Evolutionary conservation across 1,284 basidiomycete genomes (phyloP), one percentile per base, ranked within the genome.

Genomic region (Irpex rosettiformis): DNA sequence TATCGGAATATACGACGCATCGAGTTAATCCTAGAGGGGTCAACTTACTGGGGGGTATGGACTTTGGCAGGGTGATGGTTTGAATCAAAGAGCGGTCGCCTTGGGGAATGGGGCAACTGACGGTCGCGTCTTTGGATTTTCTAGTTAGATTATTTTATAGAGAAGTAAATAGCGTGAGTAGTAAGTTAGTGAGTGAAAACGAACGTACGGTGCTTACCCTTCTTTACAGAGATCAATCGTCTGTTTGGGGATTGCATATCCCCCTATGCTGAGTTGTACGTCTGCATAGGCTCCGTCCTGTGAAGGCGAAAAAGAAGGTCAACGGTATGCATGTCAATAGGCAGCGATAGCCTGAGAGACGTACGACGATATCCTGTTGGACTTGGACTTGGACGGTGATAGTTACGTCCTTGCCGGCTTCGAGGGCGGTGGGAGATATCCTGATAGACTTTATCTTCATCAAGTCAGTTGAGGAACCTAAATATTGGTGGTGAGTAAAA

Each of bases 191-290:
- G 22, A 10, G 22, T 22, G 21, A 45, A 21, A 54, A 85, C 93
- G 71, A n/a, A n/a, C n/a, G n/a, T n/a, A n/a, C n/a, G n/a, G n/a
- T n/a, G n/a, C n/a, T n/a, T 77, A 96, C 93, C 94, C 93, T 74
- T 96, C 94, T 61, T 95, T 82, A 70, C 95, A 97, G 53, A 96
- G 74, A 66, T 97, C 92, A n/a, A n/a, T n/a, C n/a, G n/a, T n/a
- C n/a, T n/a, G n/a, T n/a, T n/a, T n/a, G n/a, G n/a, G n/a, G n/a
- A 71, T 77, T 93, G 95, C 72, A 97, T 85, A n/a, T 91, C 75
- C 28, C 95, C 95, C n/a, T 42, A 96, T 79, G 73, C 96, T 97
- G 62, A 97, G 94, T 1, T 76, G 75, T 2, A 97, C 93, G 64
- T 95, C 85, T 8, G 89, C 94, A 67, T 84, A 91, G 28, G 95